A percentile compares a stretch with the other conserved stretches of the same genome.
Evolutionary conservation across 1,284 basidiomycete genomes (phyloP).

Genomic region (Fomitopsis palustris): DNA sequence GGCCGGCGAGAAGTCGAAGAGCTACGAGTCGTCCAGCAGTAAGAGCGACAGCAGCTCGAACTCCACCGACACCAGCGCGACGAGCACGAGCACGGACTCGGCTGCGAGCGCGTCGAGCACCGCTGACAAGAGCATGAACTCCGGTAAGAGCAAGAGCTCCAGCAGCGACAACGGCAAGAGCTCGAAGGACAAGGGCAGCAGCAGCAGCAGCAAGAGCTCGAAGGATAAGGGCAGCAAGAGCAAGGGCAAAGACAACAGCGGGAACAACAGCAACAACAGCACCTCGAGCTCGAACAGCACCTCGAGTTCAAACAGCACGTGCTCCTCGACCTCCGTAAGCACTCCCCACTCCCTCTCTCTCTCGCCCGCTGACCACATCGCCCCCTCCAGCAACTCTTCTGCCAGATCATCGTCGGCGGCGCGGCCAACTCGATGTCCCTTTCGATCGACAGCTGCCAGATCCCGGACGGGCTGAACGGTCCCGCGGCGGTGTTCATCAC

Average conservation of each 20-base stretch:
- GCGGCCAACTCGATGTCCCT: slow-evolving; percentile 52
- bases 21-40: neutral
- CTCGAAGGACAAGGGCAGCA: neutral
- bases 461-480: slow-evolving; percentile 63
- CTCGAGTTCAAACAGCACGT: neutral
- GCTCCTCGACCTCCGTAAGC: slow-evolving; percentile 39
- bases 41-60: too few relatives aligned
- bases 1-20: neutral
- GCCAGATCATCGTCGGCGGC: slow-evolving; percentile 76
- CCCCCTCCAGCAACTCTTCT: slow-evolving; percentile 49
- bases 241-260: neutral
- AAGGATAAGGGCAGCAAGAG: neutral
- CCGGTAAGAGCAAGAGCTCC: too few relatives aligned
- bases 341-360: too few relatives aligned
- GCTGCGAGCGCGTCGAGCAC: neutral
- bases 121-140: neutral
- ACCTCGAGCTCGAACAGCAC: neutral
- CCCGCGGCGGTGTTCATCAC: slow-evolving; percentile 75
- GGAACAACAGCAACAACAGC: neutral
- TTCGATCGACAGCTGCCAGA: slow-evolving; percentile 55
- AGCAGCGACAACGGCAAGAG: neutral
- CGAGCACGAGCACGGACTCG: neutral
- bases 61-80: neutral
- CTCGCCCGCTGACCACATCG: neutral
- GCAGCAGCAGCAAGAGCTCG: neutral